Conservation (phyloP, 208 protist species). For the Trypanosoma rangeli region DNA sequence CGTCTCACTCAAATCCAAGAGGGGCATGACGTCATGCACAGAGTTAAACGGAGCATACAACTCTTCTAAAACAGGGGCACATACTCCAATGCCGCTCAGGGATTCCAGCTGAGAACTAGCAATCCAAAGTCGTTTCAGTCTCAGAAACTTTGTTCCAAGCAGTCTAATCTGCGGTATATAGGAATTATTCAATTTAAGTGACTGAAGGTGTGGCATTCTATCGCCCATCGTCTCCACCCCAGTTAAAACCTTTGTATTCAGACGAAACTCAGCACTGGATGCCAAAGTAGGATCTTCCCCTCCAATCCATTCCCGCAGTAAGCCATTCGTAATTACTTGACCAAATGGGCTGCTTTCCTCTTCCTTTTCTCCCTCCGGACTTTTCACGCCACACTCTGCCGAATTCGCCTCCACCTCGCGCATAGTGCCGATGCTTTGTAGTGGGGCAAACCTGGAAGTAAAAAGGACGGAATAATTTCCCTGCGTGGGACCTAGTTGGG, state of each 20-base stretch:
- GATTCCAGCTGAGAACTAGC: conserved; percentile 70
- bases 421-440: neutral
- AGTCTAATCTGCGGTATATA: conserved; percentile 64
- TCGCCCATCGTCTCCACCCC: conserved; percentile 58
- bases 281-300: conserved; percentile 78
- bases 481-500: neutral
- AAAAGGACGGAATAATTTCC: neutral
- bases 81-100: conserved; percentile 66
- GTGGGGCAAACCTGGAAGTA: neutral
- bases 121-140: conserved; percentile 75
- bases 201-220: conserved; percentile 52
- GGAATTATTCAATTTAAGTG: conserved; percentile 68
- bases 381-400: neutral
- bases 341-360: conserved; percentile 17
- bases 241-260: conserved; percentile 57
- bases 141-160: conserved; percentile 60
- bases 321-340: conserved; percentile 51
- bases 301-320: conserved; percentile 73
- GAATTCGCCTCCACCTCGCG: neutral
- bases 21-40: conserved; percentile 52
- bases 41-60: conserved; percentile 88
- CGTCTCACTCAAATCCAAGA: conserved; percentile 62
- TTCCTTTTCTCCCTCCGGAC: neutral
- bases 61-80: conserved; percentile 62
- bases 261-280: conserved; percentile 54